A percentile compares a stretch with the other conserved stretches of the same genome.
phyloP scores from a whole-genome alignment of 176 grass and related monocot species.

The Zea luxurians region DNA sequence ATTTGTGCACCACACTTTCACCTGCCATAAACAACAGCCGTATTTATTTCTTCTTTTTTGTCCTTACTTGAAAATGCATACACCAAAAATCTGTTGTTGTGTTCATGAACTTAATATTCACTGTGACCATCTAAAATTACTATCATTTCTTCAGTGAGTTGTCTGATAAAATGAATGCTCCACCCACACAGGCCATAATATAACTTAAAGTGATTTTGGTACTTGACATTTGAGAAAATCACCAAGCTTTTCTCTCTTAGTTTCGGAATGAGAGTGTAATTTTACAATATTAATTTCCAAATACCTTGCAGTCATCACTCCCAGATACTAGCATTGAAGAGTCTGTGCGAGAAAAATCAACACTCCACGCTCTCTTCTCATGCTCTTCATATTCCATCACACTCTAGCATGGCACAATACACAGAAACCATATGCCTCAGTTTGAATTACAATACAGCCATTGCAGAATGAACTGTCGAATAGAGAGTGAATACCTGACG shows the following conservation, averaged over 20 bases:
- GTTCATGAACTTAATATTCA: background rate
- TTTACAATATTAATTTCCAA: background rate
- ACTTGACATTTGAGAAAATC: background rate
- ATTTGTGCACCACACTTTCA: slow-evolving; percentile 98
- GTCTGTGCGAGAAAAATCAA: slow-evolving; percentile 96
- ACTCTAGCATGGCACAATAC: slow-evolving; percentile 59
- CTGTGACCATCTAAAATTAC: background rate
- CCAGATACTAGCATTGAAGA: slow-evolving; percentile 94
- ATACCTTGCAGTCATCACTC: slow-evolving; percentile 99
- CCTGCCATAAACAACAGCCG: slow-evolving; percentile 40
- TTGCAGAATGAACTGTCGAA: slow-evolving; percentile 26
- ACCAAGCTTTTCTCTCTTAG: background rate
- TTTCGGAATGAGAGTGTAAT: background rate
- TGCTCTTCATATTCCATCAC: slow-evolving; percentile 99
- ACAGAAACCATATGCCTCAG: slow-evolving; percentile 25
- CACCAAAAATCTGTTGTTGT: background rate
- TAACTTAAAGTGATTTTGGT: background rate
- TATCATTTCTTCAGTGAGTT: background rate
- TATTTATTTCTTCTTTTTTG: no score
- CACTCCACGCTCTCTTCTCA: slow-evolving; percentile 99
- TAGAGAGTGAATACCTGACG: slow-evolving; percentile 59
- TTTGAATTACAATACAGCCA: slow-evolving; percentile 21
- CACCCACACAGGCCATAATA: slow-evolving; percentile 5
- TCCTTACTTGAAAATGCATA: background rate
- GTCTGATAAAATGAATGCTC: background rate